Evolutionary conservation across 2,329 filamentous ascomycete genomes (phyloP), one percentile per base, ranked within the genome.

Genomic region (Fusarium domesticum): DNA sequence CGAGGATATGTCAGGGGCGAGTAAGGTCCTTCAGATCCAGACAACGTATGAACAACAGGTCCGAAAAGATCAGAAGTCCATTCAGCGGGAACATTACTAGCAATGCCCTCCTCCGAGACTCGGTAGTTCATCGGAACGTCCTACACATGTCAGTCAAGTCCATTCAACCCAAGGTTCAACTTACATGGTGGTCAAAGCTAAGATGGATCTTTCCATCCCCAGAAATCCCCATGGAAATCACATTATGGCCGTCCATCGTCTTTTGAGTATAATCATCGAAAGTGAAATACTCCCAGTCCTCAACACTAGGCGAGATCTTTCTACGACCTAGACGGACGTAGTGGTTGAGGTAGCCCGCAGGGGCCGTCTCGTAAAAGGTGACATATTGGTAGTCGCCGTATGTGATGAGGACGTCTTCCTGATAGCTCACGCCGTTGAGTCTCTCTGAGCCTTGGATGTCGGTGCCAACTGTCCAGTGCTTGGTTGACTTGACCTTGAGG

Each of bases 171-270:
- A 2, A 3, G 2, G 1, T 1, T 8, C 1, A 11, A 40, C 51
- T 45, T 6, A 48, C 51, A 2, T 54, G 51, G 2, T 54, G 51
- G 33, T 54, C 51, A 25, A 54, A 54, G 3, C 51, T 54, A 2
- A 54, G 39, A 30, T 54, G 51, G 5, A 54, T 54, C 8, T 48
- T 54, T 1, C 51, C 51, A 18, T 54, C 51, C 0, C 47, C 51
- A 6, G 51, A 54, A 12, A 54, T 54, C 0, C 51, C 51, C 51
- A 54, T 54, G 1, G 51, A 54, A 0, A 54, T 54, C 51, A 54
- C 54, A 1, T 54, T 54, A 1, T 54, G 51, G 0, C 51, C 51
- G 6, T 54, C 51, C 47, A 54, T 54, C 0, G 51, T 54, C 11
- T 41, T 54, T 14, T 54, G 51, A 0, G 34, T 51, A 5, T 54